These are phyloP conservation scores for Panaeolus papilionaceus DNA, from an alignment of 768 basidiomycete genomes.

Conservation along the genomic window DNA sequence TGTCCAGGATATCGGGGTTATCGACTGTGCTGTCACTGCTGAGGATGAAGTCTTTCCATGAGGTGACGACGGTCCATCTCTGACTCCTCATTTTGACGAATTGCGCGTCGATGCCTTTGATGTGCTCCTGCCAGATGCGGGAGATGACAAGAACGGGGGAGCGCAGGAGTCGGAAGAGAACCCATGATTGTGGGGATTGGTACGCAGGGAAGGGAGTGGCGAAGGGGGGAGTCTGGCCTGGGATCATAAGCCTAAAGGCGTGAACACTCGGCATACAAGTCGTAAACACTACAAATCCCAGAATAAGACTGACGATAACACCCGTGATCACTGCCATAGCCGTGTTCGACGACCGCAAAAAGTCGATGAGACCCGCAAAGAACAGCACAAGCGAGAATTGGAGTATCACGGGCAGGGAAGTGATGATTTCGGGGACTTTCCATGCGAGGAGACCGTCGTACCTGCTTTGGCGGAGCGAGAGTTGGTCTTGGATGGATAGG, in stretches of 20 bases:
- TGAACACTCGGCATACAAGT: constrained; percentile 23
- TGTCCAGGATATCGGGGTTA: constrained; percentile 6
- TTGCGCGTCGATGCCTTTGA: background rate
- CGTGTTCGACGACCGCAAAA: constrained; percentile 26
- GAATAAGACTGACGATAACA: constrained; percentile 21
- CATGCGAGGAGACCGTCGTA: constrained; percentile 28
- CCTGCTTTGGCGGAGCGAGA: constrained; percentile 28
- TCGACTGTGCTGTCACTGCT: constrained; percentile 1
- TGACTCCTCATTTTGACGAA: background rate
- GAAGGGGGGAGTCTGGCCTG: constrained; percentile 11
- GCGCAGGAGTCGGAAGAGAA: background rate
- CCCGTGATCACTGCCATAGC: constrained; percentile 24
- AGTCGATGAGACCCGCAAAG: constrained; percentile 29
- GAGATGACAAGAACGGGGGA: background rate
- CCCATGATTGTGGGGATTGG: constrained; percentile 28
- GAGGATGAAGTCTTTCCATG: constrained; percentile 7
- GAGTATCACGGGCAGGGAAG: constrained; percentile 26
- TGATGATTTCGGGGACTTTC: constrained; percentile 29
- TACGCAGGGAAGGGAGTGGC: constrained; percentile 22
- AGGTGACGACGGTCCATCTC: background rate
- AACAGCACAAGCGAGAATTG: constrained; percentile 29
- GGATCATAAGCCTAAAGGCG: constrained; percentile 18
- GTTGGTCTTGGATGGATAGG: constrained; percentile 23
- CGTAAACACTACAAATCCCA: constrained; percentile 22
- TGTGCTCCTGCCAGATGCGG: background rate